phyloP scores from a whole-genome alignment of 371 early-diverging fungal genomes.

The Mycotypha africana region DNA sequence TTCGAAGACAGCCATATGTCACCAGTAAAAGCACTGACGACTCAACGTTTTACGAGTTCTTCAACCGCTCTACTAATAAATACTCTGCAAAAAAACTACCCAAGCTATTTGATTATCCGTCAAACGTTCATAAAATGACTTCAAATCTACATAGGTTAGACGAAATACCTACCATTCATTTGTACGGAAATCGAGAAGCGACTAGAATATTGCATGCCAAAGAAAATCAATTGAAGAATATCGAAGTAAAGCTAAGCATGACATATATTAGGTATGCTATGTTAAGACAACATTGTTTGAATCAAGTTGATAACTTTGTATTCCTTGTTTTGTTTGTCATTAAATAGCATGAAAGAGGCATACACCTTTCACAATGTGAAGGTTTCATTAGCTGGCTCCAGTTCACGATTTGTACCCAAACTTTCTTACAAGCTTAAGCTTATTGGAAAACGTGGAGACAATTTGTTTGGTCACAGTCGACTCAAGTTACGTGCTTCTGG shows the following conservation, averaged over 20 bases:
- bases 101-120: constrained; percentile 1
- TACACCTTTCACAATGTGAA: constrained; percentile 12
- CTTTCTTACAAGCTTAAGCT: constrained; percentile 17
- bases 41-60: too few relatives aligned
- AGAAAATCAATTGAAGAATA: constrained; percentile 9
- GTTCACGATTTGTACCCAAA: constrained; percentile 16
- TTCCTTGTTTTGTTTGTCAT: background rate
- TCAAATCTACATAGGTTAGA: constrained; percentile 9
- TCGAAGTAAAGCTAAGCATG: constrained; percentile 11
- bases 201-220: constrained; percentile 16
- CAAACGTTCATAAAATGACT: too few relatives aligned
- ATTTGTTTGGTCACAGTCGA: constrained; percentile 35
- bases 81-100: constrained; percentile 2
- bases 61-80: constrained; percentile 11
- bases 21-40: too few relatives aligned
- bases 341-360: constrained; percentile 1
- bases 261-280: constrained; percentile 20
- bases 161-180: constrained; percentile 29
- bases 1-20: constrained; percentile 6
- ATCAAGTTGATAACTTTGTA: too few relatives aligned
- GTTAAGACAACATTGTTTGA: too few relatives aligned
- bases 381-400: constrained; percentile 20
- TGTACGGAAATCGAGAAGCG: constrained; percentile 10
- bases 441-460: constrained; percentile 3
- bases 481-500: constrained; percentile 44